Evolutionary conservation across 139 green algal genomes (phyloP), one percentile per base, ranked within the genome.

Genomic region (Chlamydomonas sp.): DNA sequence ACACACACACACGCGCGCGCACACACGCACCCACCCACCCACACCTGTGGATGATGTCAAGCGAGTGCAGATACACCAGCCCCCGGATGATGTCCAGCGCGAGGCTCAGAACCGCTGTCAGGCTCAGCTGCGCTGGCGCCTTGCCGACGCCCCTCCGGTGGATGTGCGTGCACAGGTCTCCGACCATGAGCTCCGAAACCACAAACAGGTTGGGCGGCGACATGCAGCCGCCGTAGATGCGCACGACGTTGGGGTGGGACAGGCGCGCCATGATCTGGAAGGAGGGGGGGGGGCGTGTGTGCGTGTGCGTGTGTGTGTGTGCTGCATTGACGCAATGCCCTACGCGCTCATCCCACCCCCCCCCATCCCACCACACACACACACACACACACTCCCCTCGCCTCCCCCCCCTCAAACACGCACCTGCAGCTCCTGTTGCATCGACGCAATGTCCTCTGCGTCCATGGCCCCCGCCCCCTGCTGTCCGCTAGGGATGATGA

Each of bases 161-260:
- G 34, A 68, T 68, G 34, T 68, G 60, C 22, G 31, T 38, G 10
- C 31, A 28, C 30, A 68, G 60, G 34, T 68, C 60, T 13, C 60
- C 60, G 39, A 71, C 69, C 71, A 78, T 79, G 16, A 81, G 67
- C 78, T 84, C 71, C 66, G 65, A 60, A 59, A 83, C 69, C 8
- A 83, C 62, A 58, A 83, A 80, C 35, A 79, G 43, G 49, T 73
- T 60, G 1, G 65, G 77, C 5, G 68, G 48, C 2, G 29, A 3
- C 35, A 83, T 54, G 69, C 65, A 75, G 31, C 69, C 68, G 35
- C 76, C 76, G 57, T 74, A 75, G 36, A 86, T 74, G 16, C 38
- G 34, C 35, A 87, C 72, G 26, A 88, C 79, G 70, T 88, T 79
- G 37, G 77, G 77, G 67, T 89, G 84, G 1, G 38, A 33, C 59